Evolutionary conservation across 345 rosid species (phyloP).

Genomic region (Populus davidiana): DNA sequence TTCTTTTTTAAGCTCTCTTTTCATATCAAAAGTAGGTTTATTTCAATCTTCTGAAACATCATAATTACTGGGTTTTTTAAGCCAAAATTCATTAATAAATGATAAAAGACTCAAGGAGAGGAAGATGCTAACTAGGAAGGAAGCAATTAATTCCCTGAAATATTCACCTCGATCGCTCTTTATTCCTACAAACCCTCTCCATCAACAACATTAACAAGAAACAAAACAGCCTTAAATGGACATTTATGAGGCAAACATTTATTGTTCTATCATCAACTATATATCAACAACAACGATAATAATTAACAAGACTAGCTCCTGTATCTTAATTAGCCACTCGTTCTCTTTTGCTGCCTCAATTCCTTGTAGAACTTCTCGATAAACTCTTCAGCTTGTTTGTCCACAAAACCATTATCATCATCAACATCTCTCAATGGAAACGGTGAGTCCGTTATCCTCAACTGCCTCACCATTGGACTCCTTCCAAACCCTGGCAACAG

Average conservation of each 20-base stretch:
- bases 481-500: slow-evolving; percentile 71
- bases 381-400: slow-evolving; percentile 83
- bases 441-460: slow-evolving; percentile 94
- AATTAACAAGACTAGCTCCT: neutral
- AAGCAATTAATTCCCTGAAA: neutral
- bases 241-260: neutral
- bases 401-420: slow-evolving; percentile 47
- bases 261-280: neutral
- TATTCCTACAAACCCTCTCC: neutral
- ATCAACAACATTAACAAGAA: slow-evolving; percentile 11
- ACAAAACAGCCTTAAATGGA: slow-evolving; percentile 1
- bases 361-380: slow-evolving; percentile 68
- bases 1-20: neutral
- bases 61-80: neutral
- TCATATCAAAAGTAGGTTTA: neutral
- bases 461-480: slow-evolving; percentile 72
- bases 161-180: slow-evolving; percentile 1
- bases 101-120: too few species aligned
- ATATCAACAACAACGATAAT: too few species aligned
- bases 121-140: neutral
- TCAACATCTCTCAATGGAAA: slow-evolving; percentile 63
- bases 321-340: slow-evolving; percentile 9
- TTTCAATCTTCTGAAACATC: neutral
- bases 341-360: slow-evolving; percentile 51
- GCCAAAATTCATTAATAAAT: too few species aligned